Conservation (phyloP, 371 early-diverging fungal genomes). For the Rhizopus arrhizus region DNA sequence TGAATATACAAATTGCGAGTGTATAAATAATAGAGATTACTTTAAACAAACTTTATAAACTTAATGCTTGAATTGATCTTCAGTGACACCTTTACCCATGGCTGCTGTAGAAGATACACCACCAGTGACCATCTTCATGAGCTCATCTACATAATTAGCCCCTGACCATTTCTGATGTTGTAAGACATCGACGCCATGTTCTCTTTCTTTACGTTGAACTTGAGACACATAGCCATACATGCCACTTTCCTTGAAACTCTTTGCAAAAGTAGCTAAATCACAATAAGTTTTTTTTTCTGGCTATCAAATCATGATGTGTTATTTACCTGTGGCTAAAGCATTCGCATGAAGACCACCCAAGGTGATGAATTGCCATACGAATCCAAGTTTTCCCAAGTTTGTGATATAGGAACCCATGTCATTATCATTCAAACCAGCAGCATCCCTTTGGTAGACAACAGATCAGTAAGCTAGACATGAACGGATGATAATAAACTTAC, state of each 20-base stretch:
- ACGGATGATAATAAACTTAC: constrained; percentile 51
- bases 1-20: too few relatives aligned
- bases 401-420: constrained; percentile 84
- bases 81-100: constrained; percentile 94
- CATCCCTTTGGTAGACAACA: constrained; percentile 45
- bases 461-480: neutral
- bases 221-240: constrained; percentile 95
- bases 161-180: constrained; percentile 99
- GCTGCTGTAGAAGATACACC: constrained; percentile 96
- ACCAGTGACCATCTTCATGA: constrained; percentile 91
- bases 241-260: constrained; percentile 84
- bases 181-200: constrained; percentile 89
- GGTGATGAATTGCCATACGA: constrained; percentile 98
- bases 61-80: constrained; percentile 69
- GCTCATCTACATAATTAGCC: constrained; percentile 90
- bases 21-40: too few relatives aligned
- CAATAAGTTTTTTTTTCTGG: too few relatives aligned
- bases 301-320: neutral
- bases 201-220: constrained; percentile 94
- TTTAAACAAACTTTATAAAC: neutral
- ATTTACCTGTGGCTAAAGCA: constrained; percentile 62
- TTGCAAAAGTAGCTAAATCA: constrained; percentile 80
- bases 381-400: constrained; percentile 90
- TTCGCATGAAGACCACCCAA: constrained; percentile 97
- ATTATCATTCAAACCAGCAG: constrained; percentile 91